A percentile compares a stretch with the other conserved stretches of the same genome.
Evolutionary conservation across 2,329 filamentous ascomycete genomes (phyloP).

Genomic region (Fonsecaea monophora): DNA sequence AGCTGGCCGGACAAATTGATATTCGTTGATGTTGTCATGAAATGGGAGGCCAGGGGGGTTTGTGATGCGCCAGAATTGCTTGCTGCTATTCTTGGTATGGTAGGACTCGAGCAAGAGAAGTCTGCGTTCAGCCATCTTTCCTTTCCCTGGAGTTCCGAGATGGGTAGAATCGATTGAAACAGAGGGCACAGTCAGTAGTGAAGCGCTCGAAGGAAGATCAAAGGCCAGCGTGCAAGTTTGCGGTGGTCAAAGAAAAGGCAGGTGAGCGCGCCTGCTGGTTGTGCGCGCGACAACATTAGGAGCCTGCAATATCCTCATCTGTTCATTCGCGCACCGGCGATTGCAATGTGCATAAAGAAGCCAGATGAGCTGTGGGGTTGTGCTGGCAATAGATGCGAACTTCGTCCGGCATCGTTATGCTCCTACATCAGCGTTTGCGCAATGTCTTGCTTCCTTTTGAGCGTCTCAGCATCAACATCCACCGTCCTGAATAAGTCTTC

Average conservation of each 20-base stretch:
- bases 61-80: conserved; percentile 23
- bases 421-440: background rate
- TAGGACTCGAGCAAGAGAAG: conserved; percentile 32
- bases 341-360: background rate
- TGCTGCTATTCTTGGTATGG: conserved; percentile 11
- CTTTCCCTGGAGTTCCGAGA: background rate
- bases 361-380: background rate
- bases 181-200: background rate
- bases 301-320: background rate
- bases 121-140: conserved; percentile 27
- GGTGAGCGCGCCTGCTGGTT: background rate
- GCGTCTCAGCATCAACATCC: background rate
- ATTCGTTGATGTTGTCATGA: conserved; percentile 21
- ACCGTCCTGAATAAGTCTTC: background rate
- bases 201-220: background rate
- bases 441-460: background rate
- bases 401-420: background rate
- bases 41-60: conserved; percentile 25
- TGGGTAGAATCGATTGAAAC: background rate
- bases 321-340: background rate
- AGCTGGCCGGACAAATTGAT: conserved; percentile 19
- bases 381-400: background rate
- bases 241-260: background rate
- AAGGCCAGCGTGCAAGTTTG: background rate
- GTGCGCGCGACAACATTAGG: background rate